Conservation (phyloP, 306 rosid genomes). For the Abrus pulchellus region DNA sequence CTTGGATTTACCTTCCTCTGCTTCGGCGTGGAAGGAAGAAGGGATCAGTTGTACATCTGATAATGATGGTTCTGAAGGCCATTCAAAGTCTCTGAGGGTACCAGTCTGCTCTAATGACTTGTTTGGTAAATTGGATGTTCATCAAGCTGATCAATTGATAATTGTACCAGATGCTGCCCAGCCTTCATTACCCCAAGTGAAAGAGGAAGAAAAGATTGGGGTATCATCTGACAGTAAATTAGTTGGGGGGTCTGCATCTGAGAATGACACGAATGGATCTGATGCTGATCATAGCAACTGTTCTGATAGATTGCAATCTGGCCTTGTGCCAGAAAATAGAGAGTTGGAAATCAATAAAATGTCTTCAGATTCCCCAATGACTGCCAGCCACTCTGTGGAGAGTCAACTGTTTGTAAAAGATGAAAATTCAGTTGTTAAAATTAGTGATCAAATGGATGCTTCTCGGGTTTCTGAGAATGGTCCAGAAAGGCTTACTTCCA, state of each 20-base stretch:
- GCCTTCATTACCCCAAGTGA: constrained; percentile 29
- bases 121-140: constrained; percentile 38
- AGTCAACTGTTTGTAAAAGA: constrained; percentile 33
- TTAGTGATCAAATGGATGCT: constrained; percentile 46
- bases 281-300: constrained; percentile 35
- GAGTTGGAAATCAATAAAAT: constrained; percentile 4
- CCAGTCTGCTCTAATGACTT: constrained; percentile 15
- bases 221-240: constrained; percentile 37
- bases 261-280: constrained; percentile 30
- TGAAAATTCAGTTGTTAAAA: constrained; percentile 20
- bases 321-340: constrained; percentile 36
- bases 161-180: constrained; percentile 28
- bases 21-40: constrained; percentile 25
- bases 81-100: neutral
- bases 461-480: constrained; percentile 39
- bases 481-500: constrained; percentile 31
- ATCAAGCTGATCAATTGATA: constrained; percentile 30
- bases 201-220: constrained; percentile 46
- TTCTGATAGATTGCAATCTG: constrained; percentile 36
- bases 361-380: constrained; percentile 16
- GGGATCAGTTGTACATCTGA: constrained; percentile 17
- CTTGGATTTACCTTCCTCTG: constrained; percentile 41
- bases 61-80: constrained; percentile 34
- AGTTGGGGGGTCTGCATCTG: constrained; percentile 18
- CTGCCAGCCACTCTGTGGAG: constrained; percentile 38